Base-by-base conservation (phyloP, 1,139 yeast species). In the Arxiozyma heterogenica region DNA sequence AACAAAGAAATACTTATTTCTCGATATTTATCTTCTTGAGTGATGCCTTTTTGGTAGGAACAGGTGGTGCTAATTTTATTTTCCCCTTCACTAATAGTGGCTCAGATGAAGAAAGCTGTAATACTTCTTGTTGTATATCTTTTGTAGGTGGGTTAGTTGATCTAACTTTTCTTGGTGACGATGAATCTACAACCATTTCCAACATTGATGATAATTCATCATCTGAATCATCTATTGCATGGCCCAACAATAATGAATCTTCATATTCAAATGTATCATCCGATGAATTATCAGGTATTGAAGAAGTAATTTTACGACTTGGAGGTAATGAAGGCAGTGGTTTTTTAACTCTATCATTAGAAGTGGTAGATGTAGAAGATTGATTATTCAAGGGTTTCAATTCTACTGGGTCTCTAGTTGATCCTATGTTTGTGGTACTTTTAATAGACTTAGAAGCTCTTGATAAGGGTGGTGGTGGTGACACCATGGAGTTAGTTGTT, bases 171-270 rank as follows among this genome's bases (percentile, higher is more conserved):
- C 22, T 15, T 17, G 47, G 50, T 15, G 47, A 41, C 2, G 47
- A 46, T 3, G 53, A 51, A 46, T 51, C 53, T 18, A 51, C 45
- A 11, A 51, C 53, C 53, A 51, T 51, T 4, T 50, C 52, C 12
- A 45, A 21, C n/a, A 50, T 50, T 12, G 52, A 50, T 18, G 49
- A 41, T 49, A n/a, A 34, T 23, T 47, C 50, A 38, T 5, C 50
- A 34, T 47, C 43, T 1, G 43, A 47, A 39, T 17, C 34, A 22
- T 42, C 51, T 27, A 18, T 41, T 20, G 34, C 15, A 22, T 18
- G 25, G 18, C 42, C 34, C 22, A 46, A 20, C n/a, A 46, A 38
- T 46, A 46, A 22, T 7, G 49, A 46, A 46, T 46, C 49, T 15
- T 46, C 49, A 38, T 46, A 46, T 15, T 46, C 49, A 2, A 27